These are phyloP conservation scores for Tolypocladium endophyticum DNA, from an alignment of 2,329 filamentous ascomycete species.

Conservation along the genomic window DNA sequence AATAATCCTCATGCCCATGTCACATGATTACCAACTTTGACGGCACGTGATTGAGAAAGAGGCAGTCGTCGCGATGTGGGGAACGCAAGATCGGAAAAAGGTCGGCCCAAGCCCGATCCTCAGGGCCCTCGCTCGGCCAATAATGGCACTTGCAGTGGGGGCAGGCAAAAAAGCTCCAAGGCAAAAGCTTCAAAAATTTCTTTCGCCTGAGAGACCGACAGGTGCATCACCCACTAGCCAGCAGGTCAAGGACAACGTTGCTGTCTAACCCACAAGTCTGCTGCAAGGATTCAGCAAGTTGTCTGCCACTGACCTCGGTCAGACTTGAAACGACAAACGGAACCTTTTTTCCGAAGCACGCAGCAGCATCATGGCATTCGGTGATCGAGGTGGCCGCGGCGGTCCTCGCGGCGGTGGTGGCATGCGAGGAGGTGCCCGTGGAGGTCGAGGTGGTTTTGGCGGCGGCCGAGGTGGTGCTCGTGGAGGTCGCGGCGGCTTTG, in stretches of 20 bases:
- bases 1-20: background rate
- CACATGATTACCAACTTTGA: background rate
- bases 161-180: conserved; percentile 9
- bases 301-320: background rate
- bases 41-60: background rate
- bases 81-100: conserved; percentile 3
- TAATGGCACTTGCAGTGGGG: conserved; percentile 6
- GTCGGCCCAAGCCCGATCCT: conserved; percentile 5
- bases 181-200: conserved; percentile 28
- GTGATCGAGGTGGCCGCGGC: conserved; percentile 6
- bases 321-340: background rate
- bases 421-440: conserved; percentile 12
- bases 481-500: conserved; percentile 10
- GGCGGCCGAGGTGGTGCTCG: conserved; percentile 23
- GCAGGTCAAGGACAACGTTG: background rate
- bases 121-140: conserved; percentile 1
- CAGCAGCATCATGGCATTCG: conserved; percentile 18
- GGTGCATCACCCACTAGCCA: background rate
- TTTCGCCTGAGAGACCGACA: conserved; percentile 12
- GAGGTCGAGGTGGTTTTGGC: conserved; percentile 16
- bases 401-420: conserved; percentile 1
- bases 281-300: background rate
- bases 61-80: background rate
- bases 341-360: conserved; percentile 1
- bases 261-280: background rate